Evolutionary conservation across 2,329 filamentous ascomycete genomes (phyloP).

Genomic region (Colletotrichum graminicola): DNA sequence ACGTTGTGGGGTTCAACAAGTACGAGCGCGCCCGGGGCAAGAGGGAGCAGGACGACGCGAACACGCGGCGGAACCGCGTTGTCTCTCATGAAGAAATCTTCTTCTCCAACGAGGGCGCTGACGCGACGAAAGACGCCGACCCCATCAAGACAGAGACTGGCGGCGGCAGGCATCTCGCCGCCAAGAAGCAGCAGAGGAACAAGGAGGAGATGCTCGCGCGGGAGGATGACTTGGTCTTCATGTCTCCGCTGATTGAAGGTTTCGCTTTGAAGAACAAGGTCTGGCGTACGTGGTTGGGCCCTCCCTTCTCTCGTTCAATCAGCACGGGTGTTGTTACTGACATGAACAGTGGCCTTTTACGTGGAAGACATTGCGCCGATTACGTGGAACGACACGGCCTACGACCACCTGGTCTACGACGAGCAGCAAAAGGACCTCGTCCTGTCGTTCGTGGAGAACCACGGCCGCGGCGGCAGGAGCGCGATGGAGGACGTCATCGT

Average conservation of each 20-base stretch:
- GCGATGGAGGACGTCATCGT: conserved; percentile 55
- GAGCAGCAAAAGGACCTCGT: conserved; percentile 62
- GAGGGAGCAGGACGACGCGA: conserved; percentile 51
- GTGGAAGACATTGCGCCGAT: conserved; percentile 58
- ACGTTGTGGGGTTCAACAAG: conserved; percentile 58
- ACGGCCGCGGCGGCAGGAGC: conserved; percentile 43
- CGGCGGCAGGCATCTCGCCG: conserved; percentile 46
- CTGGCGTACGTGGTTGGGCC: conserved; percentile 53
- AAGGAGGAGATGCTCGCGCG: conserved; percentile 54
- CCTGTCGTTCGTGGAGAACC: conserved; percentile 61
- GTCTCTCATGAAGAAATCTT: not conserved
- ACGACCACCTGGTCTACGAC: conserved; percentile 60
- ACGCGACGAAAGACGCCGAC: not conserved
- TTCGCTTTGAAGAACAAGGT: conserved; percentile 61
- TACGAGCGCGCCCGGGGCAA: conserved; percentile 53
- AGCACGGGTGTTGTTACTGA: not conserved
- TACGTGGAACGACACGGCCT: conserved; percentile 60
- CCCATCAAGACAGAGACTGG: not conserved
- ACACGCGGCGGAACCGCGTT: conserved; percentile 45
- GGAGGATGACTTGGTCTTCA: conserved; percentile 55
- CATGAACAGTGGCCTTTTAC: conserved; percentile 48
- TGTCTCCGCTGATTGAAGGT: conserved; percentile 57
- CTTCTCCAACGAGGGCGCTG: not conserved
- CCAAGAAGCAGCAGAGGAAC: conserved; percentile 54
- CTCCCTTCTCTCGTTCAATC: not conserved